Percentiles rank a stretch among this genome's conserved stretches.
These are phyloP conservation scores for Leptomonas pyrrhocoris DNA, from an alignment of 208 protist genomes.

Conservation along the genomic window DNA sequence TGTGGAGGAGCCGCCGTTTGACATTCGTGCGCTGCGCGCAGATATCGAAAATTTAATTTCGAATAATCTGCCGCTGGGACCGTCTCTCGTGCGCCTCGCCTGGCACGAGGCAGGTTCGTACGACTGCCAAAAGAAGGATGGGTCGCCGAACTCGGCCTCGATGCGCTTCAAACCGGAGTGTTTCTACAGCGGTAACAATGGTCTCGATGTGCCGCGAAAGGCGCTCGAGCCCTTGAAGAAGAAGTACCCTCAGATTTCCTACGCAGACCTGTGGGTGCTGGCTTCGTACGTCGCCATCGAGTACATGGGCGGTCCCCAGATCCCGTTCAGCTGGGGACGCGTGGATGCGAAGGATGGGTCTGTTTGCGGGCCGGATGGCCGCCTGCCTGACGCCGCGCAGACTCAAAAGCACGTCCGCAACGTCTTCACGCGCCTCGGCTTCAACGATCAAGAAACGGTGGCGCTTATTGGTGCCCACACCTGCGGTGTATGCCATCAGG, in stretches of 20 bases:
- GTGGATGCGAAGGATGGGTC: constrained; percentile 75
- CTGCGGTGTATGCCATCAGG: constrained; percentile 88
- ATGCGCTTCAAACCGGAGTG: constrained; percentile 87
- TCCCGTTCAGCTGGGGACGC: constrained; percentile 87
- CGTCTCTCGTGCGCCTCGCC: constrained; percentile 74
- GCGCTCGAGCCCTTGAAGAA: constrained; percentile 89
- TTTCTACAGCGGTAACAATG: constrained; percentile 82
- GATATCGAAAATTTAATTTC: constrained; percentile 67
- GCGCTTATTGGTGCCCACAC: constrained; percentile 93
- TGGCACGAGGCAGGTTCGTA: constrained; percentile 82
- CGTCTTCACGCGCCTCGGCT: constrained; percentile 92
- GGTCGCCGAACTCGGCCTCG: constrained; percentile 67
- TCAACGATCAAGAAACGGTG: constrained; percentile 94
- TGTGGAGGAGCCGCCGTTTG: constrained; percentile 54
- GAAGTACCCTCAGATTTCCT: constrained; percentile 89
- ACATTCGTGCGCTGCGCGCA: constrained; percentile 43
- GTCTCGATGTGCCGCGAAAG: constrained; percentile 80
- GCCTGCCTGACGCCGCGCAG: constrained; percentile 86
- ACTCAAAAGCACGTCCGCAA: constrained; percentile 81
- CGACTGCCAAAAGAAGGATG: constrained; percentile 67
- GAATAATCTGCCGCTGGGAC: constrained; percentile 52
- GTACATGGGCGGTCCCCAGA: constrained; percentile 88
- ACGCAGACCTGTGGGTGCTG: constrained; percentile 93
- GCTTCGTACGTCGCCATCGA: constrained; percentile 92
- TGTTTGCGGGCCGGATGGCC: constrained; percentile 73